Conservation (phyloP, 495 filamentous ascomycete genomes). For the Neurospora tetraspora region DNA sequence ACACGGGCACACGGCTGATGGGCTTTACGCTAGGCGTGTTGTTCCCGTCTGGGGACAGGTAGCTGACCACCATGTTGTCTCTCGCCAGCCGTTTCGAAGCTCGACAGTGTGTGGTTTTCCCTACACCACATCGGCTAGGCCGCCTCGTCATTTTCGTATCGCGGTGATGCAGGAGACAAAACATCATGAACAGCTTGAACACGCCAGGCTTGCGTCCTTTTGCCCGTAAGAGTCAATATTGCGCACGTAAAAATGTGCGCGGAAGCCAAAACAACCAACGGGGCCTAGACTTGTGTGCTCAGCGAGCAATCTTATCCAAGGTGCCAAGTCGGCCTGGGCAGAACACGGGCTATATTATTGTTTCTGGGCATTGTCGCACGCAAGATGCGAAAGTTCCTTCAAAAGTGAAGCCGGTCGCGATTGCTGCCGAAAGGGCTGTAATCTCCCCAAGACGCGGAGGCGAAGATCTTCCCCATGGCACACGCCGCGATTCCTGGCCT, state of each 20-base stretch:
- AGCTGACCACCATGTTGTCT: background rate
- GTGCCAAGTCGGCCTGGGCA: slow-evolving; percentile 20
- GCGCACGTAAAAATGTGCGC: background rate
- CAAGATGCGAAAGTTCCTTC: slow-evolving; percentile 2
- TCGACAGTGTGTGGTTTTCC: background rate
- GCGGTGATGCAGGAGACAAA: background rate
- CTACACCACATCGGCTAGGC: background rate
- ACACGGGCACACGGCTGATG: background rate
- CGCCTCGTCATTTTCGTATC: background rate
- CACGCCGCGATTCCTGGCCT: background rate
- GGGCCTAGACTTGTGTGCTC: slow-evolving; percentile 4
- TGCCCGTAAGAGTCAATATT: background rate
- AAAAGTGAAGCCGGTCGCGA: background rate
- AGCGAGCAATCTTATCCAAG: slow-evolving; percentile 23
- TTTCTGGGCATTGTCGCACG: slow-evolving; percentile 21
- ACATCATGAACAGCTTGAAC: background rate
- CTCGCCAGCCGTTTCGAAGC: background rate
- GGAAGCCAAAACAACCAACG: background rate
- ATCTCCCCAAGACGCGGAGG: background rate
- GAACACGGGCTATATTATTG: slow-evolving; percentile 13
- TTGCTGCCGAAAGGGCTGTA: background rate
- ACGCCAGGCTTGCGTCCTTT: background rate
- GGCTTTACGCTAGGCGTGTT: background rate
- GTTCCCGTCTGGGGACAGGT: background rate
- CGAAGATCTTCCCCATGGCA: background rate